A percentile compares a stretch with the other conserved stretches of the same genome.
Evolutionary conservation across 2,329 filamentous ascomycete species (phyloP).

Genomic region (Arthrobotrys pseudoclavata): DNA sequence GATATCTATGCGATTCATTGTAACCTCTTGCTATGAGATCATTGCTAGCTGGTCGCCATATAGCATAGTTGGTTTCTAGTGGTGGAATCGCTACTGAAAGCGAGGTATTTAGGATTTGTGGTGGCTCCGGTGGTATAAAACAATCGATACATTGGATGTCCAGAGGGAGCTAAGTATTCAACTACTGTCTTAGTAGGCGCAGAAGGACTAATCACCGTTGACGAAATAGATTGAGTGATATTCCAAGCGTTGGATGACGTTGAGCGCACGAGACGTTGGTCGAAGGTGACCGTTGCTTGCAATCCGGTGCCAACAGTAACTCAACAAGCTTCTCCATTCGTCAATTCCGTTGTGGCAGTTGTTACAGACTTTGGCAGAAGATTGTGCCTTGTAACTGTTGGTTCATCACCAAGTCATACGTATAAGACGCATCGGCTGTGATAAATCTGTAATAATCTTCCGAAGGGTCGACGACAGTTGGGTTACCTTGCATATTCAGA

Average conservation of each 20-base stretch:
- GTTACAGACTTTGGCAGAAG: not conserved
- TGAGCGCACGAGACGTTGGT: not conserved
- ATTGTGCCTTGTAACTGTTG: constrained; percentile 2
- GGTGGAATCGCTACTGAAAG: not conserved
- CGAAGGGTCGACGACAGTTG: not conserved
- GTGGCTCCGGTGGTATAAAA: not conserved
- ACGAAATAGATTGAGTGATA: not conserved
- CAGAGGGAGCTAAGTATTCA: not conserved
- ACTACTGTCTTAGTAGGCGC: constrained; percentile 1
- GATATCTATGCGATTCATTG: not conserved
- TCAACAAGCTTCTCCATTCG: not conserved
- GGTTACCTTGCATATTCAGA: not conserved
- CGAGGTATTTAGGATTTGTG: not conserved
- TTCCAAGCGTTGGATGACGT: not conserved
- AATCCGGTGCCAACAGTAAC: not conserved
- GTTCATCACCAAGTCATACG: not conserved
- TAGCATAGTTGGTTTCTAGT: not conserved
- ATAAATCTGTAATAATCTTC: not conserved
- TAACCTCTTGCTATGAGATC: not conserved
- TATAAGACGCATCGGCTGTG: not conserved
- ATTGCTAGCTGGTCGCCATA: not conserved
- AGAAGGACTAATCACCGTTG: not conserved
- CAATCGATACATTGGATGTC: not conserved
- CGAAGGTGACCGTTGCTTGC: not conserved
- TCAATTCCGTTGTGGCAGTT: not conserved